phyloP scores from a whole-genome alignment of 139 green algal species.

The Chlamydomonas asymmetrica region DNA sequence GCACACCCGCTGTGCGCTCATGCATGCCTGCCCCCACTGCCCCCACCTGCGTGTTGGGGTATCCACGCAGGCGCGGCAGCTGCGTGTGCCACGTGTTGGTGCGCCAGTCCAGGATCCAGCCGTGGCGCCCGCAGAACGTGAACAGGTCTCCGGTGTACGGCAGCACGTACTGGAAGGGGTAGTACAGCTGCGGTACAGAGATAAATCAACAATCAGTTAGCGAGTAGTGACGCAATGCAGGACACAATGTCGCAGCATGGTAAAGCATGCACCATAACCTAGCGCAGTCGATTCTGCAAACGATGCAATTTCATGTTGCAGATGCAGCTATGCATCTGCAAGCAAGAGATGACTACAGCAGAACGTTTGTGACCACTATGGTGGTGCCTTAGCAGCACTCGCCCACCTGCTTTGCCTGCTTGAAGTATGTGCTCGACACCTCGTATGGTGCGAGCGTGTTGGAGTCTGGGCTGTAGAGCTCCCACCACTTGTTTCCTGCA shows the following conservation, averaged over 20 bases:
- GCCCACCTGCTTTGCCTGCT: slow-evolving; percentile 6
- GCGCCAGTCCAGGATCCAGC: slow-evolving; percentile 22
- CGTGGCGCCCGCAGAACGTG: slow-evolving; percentile 25
- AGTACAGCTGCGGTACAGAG: slow-evolving; percentile 43
- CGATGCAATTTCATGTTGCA: too few relatives aligned
- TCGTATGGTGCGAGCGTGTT: too few relatives aligned
- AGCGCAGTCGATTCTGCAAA: too few relatives aligned
- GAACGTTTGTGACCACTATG: too few relatives aligned
- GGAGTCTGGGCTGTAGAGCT: slow-evolving; percentile 20
- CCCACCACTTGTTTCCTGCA: slow-evolving; percentile 15
- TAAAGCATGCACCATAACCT: too few relatives aligned
- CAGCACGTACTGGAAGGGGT: slow-evolving; percentile 43
- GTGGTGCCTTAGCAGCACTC: too few relatives aligned
- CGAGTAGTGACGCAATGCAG: not conserved
- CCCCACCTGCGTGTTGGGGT: not conserved
- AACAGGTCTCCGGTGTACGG: slow-evolving; percentile 36
- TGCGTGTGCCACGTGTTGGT: not conserved
- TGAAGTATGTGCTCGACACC: slow-evolving; percentile 13
- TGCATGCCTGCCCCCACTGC: not conserved
- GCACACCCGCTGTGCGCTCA: too few relatives aligned
- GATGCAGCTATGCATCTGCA: too few relatives aligned
- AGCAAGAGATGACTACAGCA: too few relatives aligned
- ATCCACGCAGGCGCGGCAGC: slow-evolving; percentile 9
- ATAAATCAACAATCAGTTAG: not conserved
- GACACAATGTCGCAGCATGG: too few relatives aligned